A percentile compares a stretch with the other conserved stretches of the same genome.
phyloP scores from a whole-genome alignment of 495 filamentous ascomycete genomes.

The Saxophila tyrrhenica region DNA sequence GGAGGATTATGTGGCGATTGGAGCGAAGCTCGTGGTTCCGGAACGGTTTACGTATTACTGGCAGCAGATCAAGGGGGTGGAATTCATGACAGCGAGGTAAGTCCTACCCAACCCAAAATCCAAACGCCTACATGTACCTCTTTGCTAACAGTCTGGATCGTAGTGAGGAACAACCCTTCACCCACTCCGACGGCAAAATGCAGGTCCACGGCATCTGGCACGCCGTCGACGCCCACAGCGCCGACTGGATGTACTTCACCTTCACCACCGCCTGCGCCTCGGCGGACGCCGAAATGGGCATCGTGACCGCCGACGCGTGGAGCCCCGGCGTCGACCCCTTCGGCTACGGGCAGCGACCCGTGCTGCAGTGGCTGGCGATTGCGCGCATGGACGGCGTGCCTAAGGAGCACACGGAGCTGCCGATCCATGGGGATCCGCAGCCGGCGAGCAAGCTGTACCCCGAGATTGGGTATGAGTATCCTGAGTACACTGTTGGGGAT shows the following conservation, averaged over 20 bases:
- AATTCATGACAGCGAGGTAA: slow-evolving; percentile 10
- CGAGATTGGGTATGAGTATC: background rate
- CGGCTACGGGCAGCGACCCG: background rate
- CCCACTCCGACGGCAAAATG: slow-evolving; percentile 8
- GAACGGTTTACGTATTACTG: slow-evolving; percentile 12
- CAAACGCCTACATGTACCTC: too few species aligned
- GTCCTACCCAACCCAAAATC: too few species aligned
- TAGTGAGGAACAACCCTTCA: slow-evolving; percentile 5
- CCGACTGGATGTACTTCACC: slow-evolving; percentile 11
- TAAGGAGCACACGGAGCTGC: background rate
- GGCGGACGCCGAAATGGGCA: background rate
- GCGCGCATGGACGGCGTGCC: background rate
- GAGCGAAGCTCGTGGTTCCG: slow-evolving; percentile 15
- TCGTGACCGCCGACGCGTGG: background rate
- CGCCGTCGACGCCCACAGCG: slow-evolving; percentile 10
- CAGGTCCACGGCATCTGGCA: slow-evolving; percentile 14
- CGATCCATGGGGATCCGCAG: background rate
- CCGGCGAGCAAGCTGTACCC: background rate
- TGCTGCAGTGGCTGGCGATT: background rate
- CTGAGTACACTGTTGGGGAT: background rate
- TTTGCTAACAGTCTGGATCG: background rate
- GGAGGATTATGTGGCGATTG: slow-evolving; percentile 12
- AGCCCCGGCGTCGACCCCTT: background rate
- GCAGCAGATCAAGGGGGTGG: slow-evolving; percentile 7
- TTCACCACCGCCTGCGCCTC: slow-evolving; percentile 2